Evolutionary conservation across 768 basidiomycete species (phyloP).

Genomic region (Terana coerulea): DNA sequence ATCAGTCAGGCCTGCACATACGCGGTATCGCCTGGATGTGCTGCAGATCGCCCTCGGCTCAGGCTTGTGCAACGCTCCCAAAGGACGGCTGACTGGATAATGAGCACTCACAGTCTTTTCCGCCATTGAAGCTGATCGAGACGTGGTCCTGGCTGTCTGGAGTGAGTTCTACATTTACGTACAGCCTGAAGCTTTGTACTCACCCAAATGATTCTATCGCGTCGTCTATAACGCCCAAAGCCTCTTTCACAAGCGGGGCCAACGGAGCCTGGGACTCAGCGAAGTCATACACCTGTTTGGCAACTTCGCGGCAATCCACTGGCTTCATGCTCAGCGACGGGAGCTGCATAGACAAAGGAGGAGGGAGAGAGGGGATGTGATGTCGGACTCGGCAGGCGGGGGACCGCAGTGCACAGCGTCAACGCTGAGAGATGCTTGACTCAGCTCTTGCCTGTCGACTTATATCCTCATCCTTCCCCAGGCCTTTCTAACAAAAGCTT

Average conservation of each 20-base stretch:
- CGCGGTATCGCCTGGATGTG: background rate
- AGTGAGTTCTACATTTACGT: background rate
- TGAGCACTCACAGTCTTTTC: constrained; percentile 84
- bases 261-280: constrained; percentile 54
- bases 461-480: constrained; percentile 4
- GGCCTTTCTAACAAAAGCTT: background rate
- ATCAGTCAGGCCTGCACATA: background rate
- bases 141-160: constrained; percentile 55
- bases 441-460: constrained; percentile 4
- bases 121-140: constrained; percentile 95
- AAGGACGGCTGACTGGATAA: background rate
- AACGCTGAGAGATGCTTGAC: too few species aligned
- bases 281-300: constrained; percentile 57
- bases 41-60: background rate
- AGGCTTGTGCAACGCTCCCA: background rate
- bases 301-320: constrained; percentile 52
- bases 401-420: background rate
- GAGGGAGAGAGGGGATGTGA: background rate
- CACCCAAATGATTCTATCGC: constrained; percentile 80
- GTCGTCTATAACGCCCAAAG: constrained; percentile 75
- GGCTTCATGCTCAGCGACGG: constrained; percentile 13
- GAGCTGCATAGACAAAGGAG: constrained; percentile 5
- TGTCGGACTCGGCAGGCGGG: constrained; percentile 1
- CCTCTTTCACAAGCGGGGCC: constrained; percentile 65
- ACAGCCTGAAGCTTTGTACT: constrained; percentile 30